Conservation (phyloP, 768 basidiomycete genomes). For the Pleurotus tuoliensis region DNA sequence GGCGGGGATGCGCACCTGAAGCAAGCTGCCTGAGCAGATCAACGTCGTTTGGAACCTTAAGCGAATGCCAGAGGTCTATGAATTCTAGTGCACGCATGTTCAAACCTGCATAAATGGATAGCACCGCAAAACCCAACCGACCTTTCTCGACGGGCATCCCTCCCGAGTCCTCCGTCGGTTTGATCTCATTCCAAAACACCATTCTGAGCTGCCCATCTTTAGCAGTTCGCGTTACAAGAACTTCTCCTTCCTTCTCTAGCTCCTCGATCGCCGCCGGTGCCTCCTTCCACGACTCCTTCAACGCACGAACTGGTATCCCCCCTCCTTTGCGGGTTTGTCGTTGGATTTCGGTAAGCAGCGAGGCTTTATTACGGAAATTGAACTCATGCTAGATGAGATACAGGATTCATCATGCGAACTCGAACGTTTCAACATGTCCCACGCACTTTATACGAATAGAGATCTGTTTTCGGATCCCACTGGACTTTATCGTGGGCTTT, state of each 20-base stretch:
- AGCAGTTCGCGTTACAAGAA: slow-evolving; percentile 79
- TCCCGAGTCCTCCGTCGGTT: slow-evolving; percentile 67
- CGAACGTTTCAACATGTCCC: slow-evolving; percentile 14
- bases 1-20: slow-evolving; percentile 43
- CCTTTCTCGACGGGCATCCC: slow-evolving; percentile 80
- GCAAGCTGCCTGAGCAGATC: slow-evolving; percentile 76
- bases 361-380: slow-evolving; percentile 79
- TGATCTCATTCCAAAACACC: slow-evolving; percentile 91
- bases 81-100: slow-evolving; percentile 59
- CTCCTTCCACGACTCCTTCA: slow-evolving; percentile 92
- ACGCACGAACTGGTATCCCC: slow-evolving; percentile 75
- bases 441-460: slow-evolving; percentile 79
- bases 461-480: slow-evolving; percentile 78
- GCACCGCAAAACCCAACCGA: slow-evolving; percentile 21
- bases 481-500: slow-evolving; percentile 74
- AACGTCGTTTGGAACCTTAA: slow-evolving; percentile 83
- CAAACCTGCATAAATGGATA: background rate
- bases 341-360: slow-evolving; percentile 82
- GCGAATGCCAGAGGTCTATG: slow-evolving; percentile 78
- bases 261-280: slow-evolving; percentile 82
- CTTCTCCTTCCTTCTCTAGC: slow-evolving; percentile 85
- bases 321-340: slow-evolving; percentile 80
- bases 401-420: background rate
- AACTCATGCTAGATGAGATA: slow-evolving; percentile 67
- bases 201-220: slow-evolving; percentile 81